Percentiles rank a stretch among this genome's conserved stretches.
These are phyloP conservation scores for Saturnispora bothae DNA, from an alignment of 805 yeast species.

Conservation along the genomic window DNA sequence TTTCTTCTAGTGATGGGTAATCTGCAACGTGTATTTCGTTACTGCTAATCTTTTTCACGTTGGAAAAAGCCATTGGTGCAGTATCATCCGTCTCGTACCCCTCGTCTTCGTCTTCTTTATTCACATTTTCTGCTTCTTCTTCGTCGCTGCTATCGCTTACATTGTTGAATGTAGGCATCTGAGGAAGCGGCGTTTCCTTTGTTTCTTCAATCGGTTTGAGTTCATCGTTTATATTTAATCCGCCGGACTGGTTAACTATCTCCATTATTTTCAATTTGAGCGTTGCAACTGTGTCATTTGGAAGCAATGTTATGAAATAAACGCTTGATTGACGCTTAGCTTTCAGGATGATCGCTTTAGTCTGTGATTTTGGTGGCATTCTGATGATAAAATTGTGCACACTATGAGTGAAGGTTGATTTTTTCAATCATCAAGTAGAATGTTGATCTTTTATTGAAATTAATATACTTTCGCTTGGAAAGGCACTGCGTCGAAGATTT, in stretches of 20 bases:
- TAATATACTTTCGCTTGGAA: too few species aligned
- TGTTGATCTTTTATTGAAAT: too few species aligned
- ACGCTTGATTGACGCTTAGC: constrained; percentile 29
- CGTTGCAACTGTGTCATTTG: constrained; percentile 17
- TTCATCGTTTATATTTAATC: constrained; percentile 25
- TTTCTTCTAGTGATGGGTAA: constrained; percentile 27
- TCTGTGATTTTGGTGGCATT: constrained; percentile 22
- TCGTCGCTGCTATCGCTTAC: constrained; percentile 28
- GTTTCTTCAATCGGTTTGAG: constrained; percentile 23
- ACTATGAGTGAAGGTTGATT: too few species aligned
- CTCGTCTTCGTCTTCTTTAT: constrained; percentile 24
- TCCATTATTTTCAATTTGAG: constrained; percentile 25
- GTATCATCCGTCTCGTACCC: constrained; percentile 12
- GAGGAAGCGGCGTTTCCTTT: constrained; percentile 31
- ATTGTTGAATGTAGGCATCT: constrained; percentile 24
- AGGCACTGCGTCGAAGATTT: too few species aligned
- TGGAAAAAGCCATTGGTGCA: constrained; percentile 13
- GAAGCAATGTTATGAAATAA: constrained; percentile 22
- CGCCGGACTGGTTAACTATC: constrained; percentile 40
- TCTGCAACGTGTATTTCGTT: constrained; percentile 29
- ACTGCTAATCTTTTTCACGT: constrained; percentile 15
- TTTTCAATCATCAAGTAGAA: too few species aligned
- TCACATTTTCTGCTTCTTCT: constrained; percentile 27
- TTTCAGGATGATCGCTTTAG: constrained; percentile 19
- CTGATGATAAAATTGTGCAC: too few species aligned